These are phyloP conservation scores for Asterionellopsis glacialis DNA, from an alignment of 108 stramenopile genomes.

Conservation along the genomic window DNA sequence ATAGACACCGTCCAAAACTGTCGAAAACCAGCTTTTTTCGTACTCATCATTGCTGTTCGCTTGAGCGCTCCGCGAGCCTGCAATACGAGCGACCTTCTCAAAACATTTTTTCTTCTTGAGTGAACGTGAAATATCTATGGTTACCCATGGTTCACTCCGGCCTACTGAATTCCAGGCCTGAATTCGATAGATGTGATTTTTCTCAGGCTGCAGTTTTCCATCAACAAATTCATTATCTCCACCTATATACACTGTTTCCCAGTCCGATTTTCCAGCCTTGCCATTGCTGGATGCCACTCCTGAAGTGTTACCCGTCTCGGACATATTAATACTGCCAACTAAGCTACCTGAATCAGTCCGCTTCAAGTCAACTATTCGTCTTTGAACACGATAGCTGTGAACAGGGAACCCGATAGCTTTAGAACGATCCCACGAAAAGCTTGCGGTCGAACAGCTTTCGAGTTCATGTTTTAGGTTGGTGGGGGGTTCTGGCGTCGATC, in stretches of 20 bases:
- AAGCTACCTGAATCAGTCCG: constrained; percentile 4
- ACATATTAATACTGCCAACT: not conserved
- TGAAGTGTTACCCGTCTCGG: constrained; percentile 5
- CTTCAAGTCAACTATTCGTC: constrained; percentile 26
- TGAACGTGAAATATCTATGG: constrained; percentile 21
- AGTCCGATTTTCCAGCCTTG: constrained; percentile 12
- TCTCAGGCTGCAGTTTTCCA: constrained; percentile 22
- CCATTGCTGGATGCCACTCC: not conserved
- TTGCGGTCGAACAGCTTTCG: constrained; percentile 26
- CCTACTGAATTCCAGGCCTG: constrained; percentile 51
- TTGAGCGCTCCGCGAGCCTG: not conserved
- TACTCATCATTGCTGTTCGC: not conserved
- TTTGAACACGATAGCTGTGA: constrained; percentile 56
- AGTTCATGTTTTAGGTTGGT: constrained; percentile 4
- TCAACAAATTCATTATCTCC: constrained; percentile 35
- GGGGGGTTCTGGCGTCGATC: constrained; percentile 20
- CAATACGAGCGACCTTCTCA: constrained; percentile 7
- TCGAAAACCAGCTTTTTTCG: constrained; percentile 14
- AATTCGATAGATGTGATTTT: constrained; percentile 41
- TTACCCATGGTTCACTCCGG: constrained; percentile 29
- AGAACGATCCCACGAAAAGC: constrained; percentile 26
- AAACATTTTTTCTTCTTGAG: constrained; percentile 28
- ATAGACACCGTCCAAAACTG: constrained; percentile 17
- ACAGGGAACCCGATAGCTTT: constrained; percentile 38
- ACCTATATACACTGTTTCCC: constrained; percentile 37